These are phyloP conservation scores for Asterionellopsis glacialis DNA, from an alignment of 108 stramenopile species.

Conservation along the genomic window DNA sequence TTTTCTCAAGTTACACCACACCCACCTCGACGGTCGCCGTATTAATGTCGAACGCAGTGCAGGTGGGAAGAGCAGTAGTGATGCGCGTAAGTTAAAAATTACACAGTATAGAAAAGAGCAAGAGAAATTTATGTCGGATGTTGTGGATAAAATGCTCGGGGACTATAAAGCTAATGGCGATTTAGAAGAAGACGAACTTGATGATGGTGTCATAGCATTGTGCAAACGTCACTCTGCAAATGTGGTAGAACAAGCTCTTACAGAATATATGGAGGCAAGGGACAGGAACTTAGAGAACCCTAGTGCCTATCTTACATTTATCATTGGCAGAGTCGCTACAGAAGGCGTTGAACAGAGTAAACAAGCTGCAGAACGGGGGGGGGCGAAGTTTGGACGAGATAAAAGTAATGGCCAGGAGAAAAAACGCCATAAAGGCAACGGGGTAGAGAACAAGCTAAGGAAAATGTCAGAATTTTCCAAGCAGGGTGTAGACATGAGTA, in stretches of 20 bases:
- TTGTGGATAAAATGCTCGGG: constrained; percentile 69
- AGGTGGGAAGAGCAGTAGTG: constrained; percentile 52
- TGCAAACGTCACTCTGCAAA: constrained; percentile 80
- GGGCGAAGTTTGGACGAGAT: not conserved
- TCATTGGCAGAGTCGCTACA: constrained; percentile 68
- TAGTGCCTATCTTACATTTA: constrained; percentile 66
- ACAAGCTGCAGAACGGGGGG: constrained; percentile 10
- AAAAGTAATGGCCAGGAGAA: constrained; percentile 7
- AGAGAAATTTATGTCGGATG: constrained; percentile 66
- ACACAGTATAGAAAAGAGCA: constrained; percentile 68
- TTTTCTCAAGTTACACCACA: constrained; percentile 85
- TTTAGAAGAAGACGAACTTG: constrained; percentile 77
- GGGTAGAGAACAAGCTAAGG: constrained; percentile 13
- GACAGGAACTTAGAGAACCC: constrained; percentile 75
- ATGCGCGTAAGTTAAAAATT: constrained; percentile 63
- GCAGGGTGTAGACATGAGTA: constrained; percentile 59
- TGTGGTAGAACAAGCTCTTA: constrained; percentile 66
- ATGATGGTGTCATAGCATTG: constrained; percentile 78
- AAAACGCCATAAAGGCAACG: constrained; percentile 20
- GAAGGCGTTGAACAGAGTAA: constrained; percentile 61
- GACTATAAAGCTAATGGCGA: constrained; percentile 71
- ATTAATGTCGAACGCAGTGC: constrained; percentile 88
- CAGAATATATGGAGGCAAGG: constrained; percentile 70
- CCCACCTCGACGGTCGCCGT: constrained; percentile 81
- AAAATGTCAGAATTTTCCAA: constrained; percentile 36